A percentile compares a stretch with the other conserved stretches of the same genome.
Conservation (phyloP, 2,329 filamentous ascomycete genomes). For the Arthroderma uncinatum region DNA sequence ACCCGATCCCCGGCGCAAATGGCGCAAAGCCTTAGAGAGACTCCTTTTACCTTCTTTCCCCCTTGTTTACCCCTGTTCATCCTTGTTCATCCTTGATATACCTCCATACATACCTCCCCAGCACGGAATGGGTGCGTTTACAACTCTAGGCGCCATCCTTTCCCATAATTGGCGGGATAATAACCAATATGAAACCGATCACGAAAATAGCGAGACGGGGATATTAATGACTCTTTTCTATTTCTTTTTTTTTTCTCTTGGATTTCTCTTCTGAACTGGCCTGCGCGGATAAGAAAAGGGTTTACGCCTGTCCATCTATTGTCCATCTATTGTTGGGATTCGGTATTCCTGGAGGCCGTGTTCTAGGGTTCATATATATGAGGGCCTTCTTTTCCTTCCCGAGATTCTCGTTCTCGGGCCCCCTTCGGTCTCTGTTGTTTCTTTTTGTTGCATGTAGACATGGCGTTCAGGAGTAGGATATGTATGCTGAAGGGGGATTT, state of each 20-base stretch:
- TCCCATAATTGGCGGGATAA: not conserved
- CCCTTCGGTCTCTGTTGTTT: not conserved
- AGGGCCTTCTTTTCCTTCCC: not conserved
- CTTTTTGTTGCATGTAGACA: slow-evolving; percentile 4
- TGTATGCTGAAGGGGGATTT: slow-evolving; percentile 1
- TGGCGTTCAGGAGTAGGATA: slow-evolving; percentile 2
- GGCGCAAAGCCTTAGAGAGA: not conserved
- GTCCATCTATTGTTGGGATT: not conserved
- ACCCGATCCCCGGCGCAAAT: slow-evolving; percentile 5
- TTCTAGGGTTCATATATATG: slow-evolving; percentile 3
- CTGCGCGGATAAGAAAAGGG: not conserved
- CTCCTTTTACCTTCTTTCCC: not conserved
- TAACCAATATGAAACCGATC: slow-evolving; percentile 8
- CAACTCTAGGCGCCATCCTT: not conserved
- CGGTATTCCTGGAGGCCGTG: not conserved
- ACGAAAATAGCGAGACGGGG: slow-evolving; percentile 7
- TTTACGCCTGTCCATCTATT: not conserved
- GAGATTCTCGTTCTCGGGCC: not conserved
- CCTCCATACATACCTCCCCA: not conserved
- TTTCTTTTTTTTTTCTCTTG: not conserved
- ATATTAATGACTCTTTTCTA: not conserved
- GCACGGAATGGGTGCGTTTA: not conserved
- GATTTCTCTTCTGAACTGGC: not conserved
- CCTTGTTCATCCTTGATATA: not conserved
- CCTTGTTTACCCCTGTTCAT: not conserved